Base-by-base conservation (phyloP, 1,284 basidiomycete species). In the Cryptococcus maquisensis region DNA sequence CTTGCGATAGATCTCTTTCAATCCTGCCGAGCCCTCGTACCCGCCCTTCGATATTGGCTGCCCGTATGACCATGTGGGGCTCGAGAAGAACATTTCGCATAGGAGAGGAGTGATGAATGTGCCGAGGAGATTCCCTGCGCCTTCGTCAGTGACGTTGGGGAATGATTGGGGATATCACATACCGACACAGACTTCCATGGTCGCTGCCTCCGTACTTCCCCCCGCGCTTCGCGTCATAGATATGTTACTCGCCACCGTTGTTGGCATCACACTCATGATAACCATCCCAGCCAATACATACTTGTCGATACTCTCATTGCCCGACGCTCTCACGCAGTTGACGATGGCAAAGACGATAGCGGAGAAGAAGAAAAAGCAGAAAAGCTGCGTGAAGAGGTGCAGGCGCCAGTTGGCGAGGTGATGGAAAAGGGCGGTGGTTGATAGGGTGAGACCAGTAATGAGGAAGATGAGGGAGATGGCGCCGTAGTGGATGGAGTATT, bases 391-490 rank as follows among this genome's bases (percentile, higher is more conserved):
- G 24, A 66, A 64, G 26, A 73, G 49, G 46, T 74, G 73, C 4
- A 70, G 52, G 16, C 64, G 58, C 55, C 60, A 70, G 50, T 71
- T 64, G 13, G 52, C 39, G 1, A 62, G 43, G 39, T 71, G 64
- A 13, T 50, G 47, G 48, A 53, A 63, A 35, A 69, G 59, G 5
- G 52, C 52, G 23, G 43, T 23, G 12, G 64, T 65, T 4, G 64
- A 65, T 2, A 73, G 55, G 2, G 68, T 66, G 18, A 74, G 54
- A 9, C 73, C 73, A 8, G 65, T 67, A 36, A 74, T 66, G 46
- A 73, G 61, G 54, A 74, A 74, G 48, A 74, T 73, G 45, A 69
- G 54, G 12, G 67, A 66, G 32, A 74, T 68, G n/a, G 57, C 57
- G 8, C 72, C 64, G 41, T 66, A 71, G 50, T 54, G 54, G 37